Evolutionary conservation across 1,284 basidiomycete genomes (phyloP).

Genomic region (Boletus semigastroideus): DNA sequence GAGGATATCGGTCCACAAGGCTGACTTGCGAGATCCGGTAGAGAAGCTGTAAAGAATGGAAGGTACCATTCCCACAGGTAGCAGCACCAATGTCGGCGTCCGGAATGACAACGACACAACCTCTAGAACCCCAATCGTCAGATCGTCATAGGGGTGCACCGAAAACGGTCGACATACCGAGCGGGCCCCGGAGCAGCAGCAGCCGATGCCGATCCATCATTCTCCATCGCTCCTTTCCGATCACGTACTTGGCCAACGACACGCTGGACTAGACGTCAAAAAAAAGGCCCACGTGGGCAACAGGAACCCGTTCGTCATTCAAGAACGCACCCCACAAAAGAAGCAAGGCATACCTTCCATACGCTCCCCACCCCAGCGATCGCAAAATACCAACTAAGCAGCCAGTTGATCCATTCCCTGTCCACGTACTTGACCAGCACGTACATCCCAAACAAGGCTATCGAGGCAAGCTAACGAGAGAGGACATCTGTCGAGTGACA

Average conservation of each 20-base stretch:
- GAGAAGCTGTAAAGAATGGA: constrained; percentile 68
- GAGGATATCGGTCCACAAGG: constrained; percentile 77
- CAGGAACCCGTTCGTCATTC: background rate
- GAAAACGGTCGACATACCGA: constrained; percentile 36
- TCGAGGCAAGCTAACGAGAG: constrained; percentile 57
- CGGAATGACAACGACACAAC: constrained; percentile 51
- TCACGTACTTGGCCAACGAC: constrained; percentile 44
- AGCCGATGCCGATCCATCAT: constrained; percentile 49
- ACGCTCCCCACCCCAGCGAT: constrained; percentile 62
- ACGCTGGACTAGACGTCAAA: constrained; percentile 44
- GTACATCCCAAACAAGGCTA: constrained; percentile 66
- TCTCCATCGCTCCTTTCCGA: constrained; percentile 54
- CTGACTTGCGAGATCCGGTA: constrained; percentile 54
- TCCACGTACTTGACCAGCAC: constrained; percentile 75
- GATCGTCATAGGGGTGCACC: background rate
- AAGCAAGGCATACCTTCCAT: constrained; percentile 51
- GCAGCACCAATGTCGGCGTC: constrained; percentile 63
- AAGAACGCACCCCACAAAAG: background rate
- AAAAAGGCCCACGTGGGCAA: background rate
- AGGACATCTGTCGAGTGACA: too few species aligned
- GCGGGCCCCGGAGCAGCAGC: constrained; percentile 42
- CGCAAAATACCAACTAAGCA: constrained; percentile 78
- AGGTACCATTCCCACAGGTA: constrained; percentile 65
- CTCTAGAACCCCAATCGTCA: constrained; percentile 33
- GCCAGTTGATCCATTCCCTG: constrained; percentile 78